A percentile compares a stretch with the other conserved stretches of the same genome.
phyloP scores from a whole-genome alignment of 2,329 filamentous ascomycete species.

The Sordariomycetes sp. region DNA sequence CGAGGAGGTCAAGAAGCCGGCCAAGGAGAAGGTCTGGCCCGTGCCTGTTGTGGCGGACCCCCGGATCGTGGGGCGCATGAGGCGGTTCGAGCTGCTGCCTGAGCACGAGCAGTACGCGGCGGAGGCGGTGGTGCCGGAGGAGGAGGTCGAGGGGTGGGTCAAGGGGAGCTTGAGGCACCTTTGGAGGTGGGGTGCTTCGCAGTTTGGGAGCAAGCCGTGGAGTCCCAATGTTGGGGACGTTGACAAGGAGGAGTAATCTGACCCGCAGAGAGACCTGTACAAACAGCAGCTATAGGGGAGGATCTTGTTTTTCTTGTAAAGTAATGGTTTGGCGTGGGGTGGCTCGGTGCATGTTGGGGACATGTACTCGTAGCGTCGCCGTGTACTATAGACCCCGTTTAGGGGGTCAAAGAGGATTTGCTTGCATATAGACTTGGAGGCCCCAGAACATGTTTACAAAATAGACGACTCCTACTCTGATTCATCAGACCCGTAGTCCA shows the following conservation, averaged over 20 bases:
- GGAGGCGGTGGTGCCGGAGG: constrained; percentile 48
- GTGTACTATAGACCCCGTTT: neutral
- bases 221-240: constrained; percentile 25
- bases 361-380: neutral
- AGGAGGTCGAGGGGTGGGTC: constrained; percentile 57
- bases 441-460: neutral
- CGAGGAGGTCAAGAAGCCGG: constrained; percentile 23
- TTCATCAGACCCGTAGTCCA: constrained; percentile 41
- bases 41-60: constrained; percentile 63
- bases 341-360: neutral
- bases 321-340: neutral
- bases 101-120: constrained; percentile 58
- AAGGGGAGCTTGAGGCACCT: constrained; percentile 43
- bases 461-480: constrained; percentile 5
- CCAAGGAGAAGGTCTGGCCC: constrained; percentile 60
- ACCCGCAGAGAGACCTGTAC: neutral
- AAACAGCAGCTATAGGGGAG: neutral
- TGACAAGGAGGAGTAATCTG: constrained; percentile 17
- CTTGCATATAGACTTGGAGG: constrained; percentile 4
- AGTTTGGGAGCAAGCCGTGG: constrained; percentile 21
- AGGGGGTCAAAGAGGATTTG: neutral
- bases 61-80: constrained; percentile 67
- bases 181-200: constrained; percentile 34
- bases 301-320: neutral
- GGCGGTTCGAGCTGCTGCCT: constrained; percentile 54